Evolutionary conservation across 345 rosid genomes (phyloP).

Genomic region (Citrus mangshanensis): DNA sequence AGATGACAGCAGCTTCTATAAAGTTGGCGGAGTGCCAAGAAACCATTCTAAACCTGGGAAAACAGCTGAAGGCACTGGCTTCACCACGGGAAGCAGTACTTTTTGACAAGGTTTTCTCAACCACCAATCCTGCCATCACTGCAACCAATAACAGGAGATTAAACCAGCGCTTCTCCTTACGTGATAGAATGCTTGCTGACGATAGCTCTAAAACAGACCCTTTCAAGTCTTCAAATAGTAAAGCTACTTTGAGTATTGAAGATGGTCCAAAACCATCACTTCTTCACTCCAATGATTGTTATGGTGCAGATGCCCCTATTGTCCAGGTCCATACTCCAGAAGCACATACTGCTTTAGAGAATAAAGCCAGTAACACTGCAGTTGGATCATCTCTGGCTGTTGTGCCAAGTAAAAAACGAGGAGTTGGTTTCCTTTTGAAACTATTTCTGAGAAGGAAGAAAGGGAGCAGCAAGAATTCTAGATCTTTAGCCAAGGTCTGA

Average conservation of each 20-base stretch:
- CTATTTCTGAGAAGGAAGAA: conserved; percentile 68
- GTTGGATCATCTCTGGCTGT: conserved; percentile 39
- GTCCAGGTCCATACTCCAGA: conserved; percentile 29
- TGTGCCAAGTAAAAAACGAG: conserved; percentile 53
- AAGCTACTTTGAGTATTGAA: conserved; percentile 10
- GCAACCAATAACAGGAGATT: conserved; percentile 25
- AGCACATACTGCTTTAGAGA: conserved; percentile 24
- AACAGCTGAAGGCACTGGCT: conserved; percentile 71
- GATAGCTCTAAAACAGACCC: conserved; percentile 40
- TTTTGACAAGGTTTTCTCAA: conserved; percentile 39
- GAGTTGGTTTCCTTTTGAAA: conserved; percentile 59
- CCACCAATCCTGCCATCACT: conserved; percentile 21
- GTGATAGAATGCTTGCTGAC: conserved; percentile 62
- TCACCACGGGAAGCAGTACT: conserved; percentile 45
- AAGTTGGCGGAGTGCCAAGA: conserved; percentile 92
- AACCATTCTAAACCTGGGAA: conserved; percentile 68
- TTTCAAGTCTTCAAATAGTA: conserved; percentile 29
- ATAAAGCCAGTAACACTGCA: conserved; percentile 18
- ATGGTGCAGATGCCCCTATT: conserved; percentile 14
- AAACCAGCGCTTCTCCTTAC: conserved; percentile 48
- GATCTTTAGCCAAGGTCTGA: conserved; percentile 21
- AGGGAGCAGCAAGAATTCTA: conserved; percentile 50
- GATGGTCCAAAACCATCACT: conserved; percentile 11
- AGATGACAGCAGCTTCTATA: conserved; percentile 63
- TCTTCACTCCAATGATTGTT: conserved; percentile 16